phyloP scores from a whole-genome alignment of 1,284 basidiomycete species.

The Sanghuangporus baumii region DNA sequence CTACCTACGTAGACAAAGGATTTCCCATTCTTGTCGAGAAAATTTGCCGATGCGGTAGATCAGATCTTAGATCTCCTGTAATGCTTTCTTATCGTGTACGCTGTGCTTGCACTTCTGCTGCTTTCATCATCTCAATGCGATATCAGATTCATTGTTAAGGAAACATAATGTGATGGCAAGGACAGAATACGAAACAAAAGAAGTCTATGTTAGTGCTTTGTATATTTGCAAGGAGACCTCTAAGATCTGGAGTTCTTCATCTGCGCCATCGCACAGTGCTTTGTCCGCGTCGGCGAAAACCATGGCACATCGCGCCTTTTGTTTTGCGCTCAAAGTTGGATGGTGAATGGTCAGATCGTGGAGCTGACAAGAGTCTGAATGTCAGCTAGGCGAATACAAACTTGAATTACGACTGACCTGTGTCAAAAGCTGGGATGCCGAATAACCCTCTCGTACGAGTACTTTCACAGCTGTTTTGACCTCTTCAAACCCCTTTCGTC shows the following conservation, averaged over 20 bases:
- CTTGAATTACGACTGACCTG: constrained; percentile 53
- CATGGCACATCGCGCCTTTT: constrained; percentile 81
- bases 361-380: constrained; percentile 44
- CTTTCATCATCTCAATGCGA: constrained; percentile 7
- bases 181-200: not conserved
- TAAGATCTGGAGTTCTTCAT: constrained; percentile 94
- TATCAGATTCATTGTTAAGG: not conserved
- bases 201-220: constrained; percentile 41
- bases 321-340: constrained; percentile 71
- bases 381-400: not conserved
- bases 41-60: constrained; percentile 6
- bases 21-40: constrained; percentile 6
- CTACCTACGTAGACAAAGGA: not conserved
- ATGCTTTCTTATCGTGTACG: constrained; percentile 9
- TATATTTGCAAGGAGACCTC: constrained; percentile 79
- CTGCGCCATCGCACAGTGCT: constrained; percentile 93
- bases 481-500: constrained; percentile 53
- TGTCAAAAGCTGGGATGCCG: constrained; percentile 82
- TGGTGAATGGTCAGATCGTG: constrained; percentile 89
- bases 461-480: constrained; percentile 72
- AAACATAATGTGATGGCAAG: not conserved
- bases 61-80: constrained; percentile 4
- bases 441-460: constrained; percentile 86
- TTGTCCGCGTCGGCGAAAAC: constrained; percentile 96
- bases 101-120: constrained; percentile 6